Evolutionary conservation across 73 alveolate genomes (phyloP).

Genomic region (Paramecium sexaurelia): DNA sequence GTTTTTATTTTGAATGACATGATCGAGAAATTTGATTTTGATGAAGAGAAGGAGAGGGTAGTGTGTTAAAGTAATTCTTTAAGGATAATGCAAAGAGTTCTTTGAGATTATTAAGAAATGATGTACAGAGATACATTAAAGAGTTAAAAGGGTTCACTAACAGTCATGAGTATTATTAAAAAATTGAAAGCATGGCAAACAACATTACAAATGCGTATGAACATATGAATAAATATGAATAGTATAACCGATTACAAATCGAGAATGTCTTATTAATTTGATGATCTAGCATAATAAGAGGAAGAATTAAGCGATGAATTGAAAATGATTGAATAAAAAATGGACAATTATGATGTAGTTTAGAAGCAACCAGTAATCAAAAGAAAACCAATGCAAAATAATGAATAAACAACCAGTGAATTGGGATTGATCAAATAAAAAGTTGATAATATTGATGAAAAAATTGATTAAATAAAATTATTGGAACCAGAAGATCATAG

Average conservation of each 20-base stretch:
- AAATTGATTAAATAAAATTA: neutral
- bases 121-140: neutral
- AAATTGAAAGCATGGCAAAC: conserved; percentile 47
- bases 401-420: conserved; percentile 13
- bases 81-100: neutral
- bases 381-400: conserved; percentile 12
- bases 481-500: conserved; percentile 34
- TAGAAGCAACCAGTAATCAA: neutral
- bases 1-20: neutral
- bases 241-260: conserved; percentile 27
- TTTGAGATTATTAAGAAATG: neutral
- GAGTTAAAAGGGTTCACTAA: conserved; percentile 19
- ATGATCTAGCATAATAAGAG: neutral
- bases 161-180: conserved; percentile 23
- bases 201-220: neutral
- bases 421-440: conserved; percentile 36
- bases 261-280: conserved; percentile 14
- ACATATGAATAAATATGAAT: neutral
- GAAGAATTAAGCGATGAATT: neutral
- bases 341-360: conserved; percentile 20
- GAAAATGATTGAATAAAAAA: neutral
- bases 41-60: conserved; percentile 55
- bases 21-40: conserved; percentile 51
- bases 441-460: neutral
- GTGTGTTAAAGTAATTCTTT: neutral